phyloP scores from a whole-genome alignment of 1,284 basidiomycete genomes.

The Ganoderma lucidum region DNA sequence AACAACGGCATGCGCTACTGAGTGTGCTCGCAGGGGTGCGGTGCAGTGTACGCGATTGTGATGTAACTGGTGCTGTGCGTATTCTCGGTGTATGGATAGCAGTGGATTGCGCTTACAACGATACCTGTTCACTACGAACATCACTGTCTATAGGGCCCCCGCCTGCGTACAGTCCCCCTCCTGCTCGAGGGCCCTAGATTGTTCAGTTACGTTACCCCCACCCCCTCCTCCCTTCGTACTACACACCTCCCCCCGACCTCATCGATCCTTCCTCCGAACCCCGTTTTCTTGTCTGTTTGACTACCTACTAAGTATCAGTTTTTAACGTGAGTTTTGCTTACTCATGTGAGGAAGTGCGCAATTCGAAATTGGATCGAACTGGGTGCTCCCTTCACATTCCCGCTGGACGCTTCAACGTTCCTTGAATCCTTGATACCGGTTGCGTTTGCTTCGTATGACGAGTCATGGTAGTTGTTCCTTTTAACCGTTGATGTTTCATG shows the following conservation, averaged over 20 bases:
- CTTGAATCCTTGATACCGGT: constrained; percentile 17
- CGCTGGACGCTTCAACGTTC: constrained; percentile 38
- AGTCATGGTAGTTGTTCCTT: constrained; percentile 17
- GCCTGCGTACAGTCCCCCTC: constrained; percentile 3
- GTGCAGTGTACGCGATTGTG: constrained; percentile 5
- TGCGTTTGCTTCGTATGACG: constrained; percentile 20
- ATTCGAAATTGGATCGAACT: constrained; percentile 10
- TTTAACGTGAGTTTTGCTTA: not conserved
- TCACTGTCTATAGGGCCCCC: constrained; percentile 13
- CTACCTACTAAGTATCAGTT: constrained; percentile 2
- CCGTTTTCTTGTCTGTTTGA: constrained; percentile 11
- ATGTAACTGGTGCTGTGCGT: constrained; percentile 29
- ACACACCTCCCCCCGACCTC: not conserved
- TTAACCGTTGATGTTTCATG: constrained; percentile 16
- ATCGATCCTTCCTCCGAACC: constrained; percentile 2
- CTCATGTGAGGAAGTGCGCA: constrained; percentile 16
- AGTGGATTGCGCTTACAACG: constrained; percentile 33
- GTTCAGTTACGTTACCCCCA: constrained; percentile 9
- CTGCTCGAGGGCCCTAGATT: constrained; percentile 14
- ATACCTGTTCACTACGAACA: constrained; percentile 33
- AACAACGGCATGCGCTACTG: constrained; percentile 39
- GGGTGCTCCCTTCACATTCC: constrained; percentile 18
- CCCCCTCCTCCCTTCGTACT: constrained; percentile 4
- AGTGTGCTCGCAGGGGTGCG: constrained; percentile 11
- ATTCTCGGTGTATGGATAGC: constrained; percentile 36